phyloP scores from a whole-genome alignment of 108 stramenopile genomes.

The Nitzschia palea region DNA sequence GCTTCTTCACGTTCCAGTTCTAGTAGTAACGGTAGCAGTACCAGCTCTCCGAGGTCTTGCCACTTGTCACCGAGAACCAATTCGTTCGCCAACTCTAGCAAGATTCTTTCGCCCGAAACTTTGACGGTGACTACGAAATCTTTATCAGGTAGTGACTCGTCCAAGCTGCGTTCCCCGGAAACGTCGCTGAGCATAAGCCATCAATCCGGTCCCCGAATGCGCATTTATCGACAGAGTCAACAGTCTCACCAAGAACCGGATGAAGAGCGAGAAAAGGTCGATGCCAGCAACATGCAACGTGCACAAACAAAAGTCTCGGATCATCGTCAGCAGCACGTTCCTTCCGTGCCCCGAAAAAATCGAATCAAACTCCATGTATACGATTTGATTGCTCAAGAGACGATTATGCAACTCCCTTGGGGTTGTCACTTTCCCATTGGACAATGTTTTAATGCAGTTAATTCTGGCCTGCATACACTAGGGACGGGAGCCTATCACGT shows the following conservation, averaged over 20 bases:
- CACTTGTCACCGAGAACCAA: too few relatives aligned
- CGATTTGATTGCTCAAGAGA: conserved; percentile 63
- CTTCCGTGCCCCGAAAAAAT: conserved; percentile 9
- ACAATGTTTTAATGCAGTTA: conserved; percentile 64
- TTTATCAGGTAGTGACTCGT: too few relatives aligned
- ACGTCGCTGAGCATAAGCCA: too few relatives aligned
- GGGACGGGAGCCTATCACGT: conserved; percentile 87
- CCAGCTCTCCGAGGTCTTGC: too few relatives aligned
- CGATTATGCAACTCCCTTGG: conserved; percentile 60
- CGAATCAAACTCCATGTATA: conserved; percentile 61
- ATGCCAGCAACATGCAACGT: neutral
- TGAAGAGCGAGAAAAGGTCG: conserved; percentile 1
- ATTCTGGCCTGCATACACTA: conserved; percentile 63
- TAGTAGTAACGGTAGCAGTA: too few relatives aligned
- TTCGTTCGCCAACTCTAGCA: too few relatives aligned
- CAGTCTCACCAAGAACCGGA: neutral
- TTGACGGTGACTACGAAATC: too few relatives aligned
- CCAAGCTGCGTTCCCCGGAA: too few relatives aligned
- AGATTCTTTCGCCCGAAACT: too few relatives aligned
- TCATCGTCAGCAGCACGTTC: neutral
- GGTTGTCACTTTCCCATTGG: conserved; percentile 77
- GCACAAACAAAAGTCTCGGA: neutral
- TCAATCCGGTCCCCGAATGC: too few relatives aligned
- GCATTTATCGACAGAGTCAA: neutral
- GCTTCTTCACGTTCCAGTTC: too few relatives aligned